Evolutionary conservation across 352 stramenopile genomes (phyloP).

Genomic region (Phytophthora pseudosyringae): DNA sequence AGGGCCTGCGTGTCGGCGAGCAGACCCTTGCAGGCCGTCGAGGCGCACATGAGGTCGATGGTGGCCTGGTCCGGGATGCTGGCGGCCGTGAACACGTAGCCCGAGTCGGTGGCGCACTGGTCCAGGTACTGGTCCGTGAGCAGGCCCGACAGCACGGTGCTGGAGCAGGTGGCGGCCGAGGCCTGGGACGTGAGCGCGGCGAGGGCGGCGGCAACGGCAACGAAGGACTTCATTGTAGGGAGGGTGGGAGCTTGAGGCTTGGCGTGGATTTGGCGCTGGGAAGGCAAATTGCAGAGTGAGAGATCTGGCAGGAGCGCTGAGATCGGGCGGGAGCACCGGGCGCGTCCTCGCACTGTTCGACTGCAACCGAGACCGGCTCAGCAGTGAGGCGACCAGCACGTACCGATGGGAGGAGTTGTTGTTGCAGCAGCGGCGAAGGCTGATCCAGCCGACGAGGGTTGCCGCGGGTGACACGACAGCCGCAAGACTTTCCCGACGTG

Average conservation of each 20-base stretch:
- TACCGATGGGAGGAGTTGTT: neutral
- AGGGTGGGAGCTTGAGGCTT: conserved; percentile 23
- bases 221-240: conserved; percentile 42
- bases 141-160: conserved; percentile 19
- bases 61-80: conserved; percentile 29
- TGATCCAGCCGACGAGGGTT: conserved; percentile 9
- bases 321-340: conserved; percentile 18
- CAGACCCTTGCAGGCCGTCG: conserved; percentile 34
- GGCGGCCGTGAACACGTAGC: conserved; percentile 39
- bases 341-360: conserved; percentile 30
- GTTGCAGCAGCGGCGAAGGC: neutral
- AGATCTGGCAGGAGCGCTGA: conserved; percentile 23
- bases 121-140: conserved; percentile 37
- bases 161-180: conserved; percentile 24
- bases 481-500: conserved; percentile 18
- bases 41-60: conserved; percentile 36
- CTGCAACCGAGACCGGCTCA: conserved; percentile 13
- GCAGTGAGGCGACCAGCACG: neutral
- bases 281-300: conserved; percentile 47
- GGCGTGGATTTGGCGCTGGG: conserved; percentile 39
- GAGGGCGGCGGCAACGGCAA: conserved; percentile 20
- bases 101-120: conserved; percentile 36
- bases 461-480: conserved; percentile 26
- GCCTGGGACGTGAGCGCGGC: conserved; percentile 25
- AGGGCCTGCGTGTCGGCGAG: conserved; percentile 25